Evolutionary conservation across 2,329 filamentous ascomycete species (phyloP), one percentile per base, ranked within the genome.

Genomic region (Botrytis galanthina): DNA sequence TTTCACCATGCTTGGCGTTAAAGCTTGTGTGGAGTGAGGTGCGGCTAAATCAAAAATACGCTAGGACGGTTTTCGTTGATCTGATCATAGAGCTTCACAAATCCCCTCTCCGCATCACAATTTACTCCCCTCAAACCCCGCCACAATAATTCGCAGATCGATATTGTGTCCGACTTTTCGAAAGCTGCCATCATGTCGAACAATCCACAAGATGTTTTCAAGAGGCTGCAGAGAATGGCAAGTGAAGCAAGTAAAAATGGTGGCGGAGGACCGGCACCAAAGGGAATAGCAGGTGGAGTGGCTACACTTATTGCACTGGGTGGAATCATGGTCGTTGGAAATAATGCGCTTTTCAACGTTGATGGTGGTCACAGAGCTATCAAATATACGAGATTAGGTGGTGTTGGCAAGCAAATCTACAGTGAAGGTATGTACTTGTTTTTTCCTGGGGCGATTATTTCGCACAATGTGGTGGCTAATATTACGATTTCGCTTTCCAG

Each of bases 291-390:
- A 62, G 86, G 86, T 75, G 88, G 88, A 76, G 81, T 87, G 76
- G 87, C 84, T 73, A 84, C 84, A 70, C 80, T 90, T 73, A 78
- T 90, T 57, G 77, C 89, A 51, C 82, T 90, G 39, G 86, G 85
- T 77, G 86, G 87, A 77, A 85, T 86, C 75, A 82, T 85, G 75
- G 82, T 88, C 76, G 77, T 89, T 70, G 84, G 87, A 77, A 88
- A 90, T 78, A 80, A 81, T 82, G 87, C 89, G 62, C 85, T 92
- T 8, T 92, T 92, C 86, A 92, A 92, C 85, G 96, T 99, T 80
- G 96, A 99, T 82, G 96, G 96, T 91, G 96, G 96, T 85, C 96
- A 98, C 84, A 92, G 96, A 82, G 96, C 96, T 77, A 99, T 99
- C 88, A 99, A 99, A 85, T 99, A 99, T 86, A 94, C 92, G 80